Evolutionary conservation across 768 basidiomycete genomes (phyloP), one percentile per base, ranked within the genome.

Genomic region (Coprinellus aureogranulatus): DNA sequence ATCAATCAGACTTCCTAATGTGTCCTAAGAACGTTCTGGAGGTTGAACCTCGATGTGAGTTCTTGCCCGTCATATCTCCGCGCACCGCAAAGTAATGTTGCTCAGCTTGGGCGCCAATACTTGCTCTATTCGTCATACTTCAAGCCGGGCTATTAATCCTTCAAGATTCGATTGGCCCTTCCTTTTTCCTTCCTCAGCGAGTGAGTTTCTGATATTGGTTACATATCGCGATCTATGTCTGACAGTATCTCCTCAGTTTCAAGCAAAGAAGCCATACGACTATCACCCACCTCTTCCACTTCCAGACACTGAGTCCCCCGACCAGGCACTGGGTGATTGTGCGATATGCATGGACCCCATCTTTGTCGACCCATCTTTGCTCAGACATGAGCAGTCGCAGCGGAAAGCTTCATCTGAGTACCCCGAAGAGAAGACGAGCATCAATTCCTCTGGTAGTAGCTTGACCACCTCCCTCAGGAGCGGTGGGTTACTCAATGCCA

Each of bases 281-380:
- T 97, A 96, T 65, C 94, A 95, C 68, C 94, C 92, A 6, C 76
- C 80, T 2, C 73, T 96, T 39, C 88, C 90, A 0, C 61, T 82
- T 1, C 78, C 86, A 0, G 90, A 93, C 65, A 68, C 88, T 0
- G 92, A 94, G 68, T 80, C 89, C 2, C 86, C 87, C 1, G 87
- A 88, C 45, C 84, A 87, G 61, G 81, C 88, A 2, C 73, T 92
- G 16, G 92, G 90, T 6, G 92, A 95, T 67, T 97, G 94, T 64
- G 84, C 92, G 5, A 95, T 97, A 53, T 96, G 94, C 65, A 94
- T 96, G 92, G 94, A 96, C 57, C 81, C 85, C 4, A 94, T 95
- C 61, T 65, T 82, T 40, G 68, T 82, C 25, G 81, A 85, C 44
- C 73, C 79, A 5, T 65, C 68, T 2, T 61, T 75, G 44, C 74